These are phyloP conservation scores for Naganishia antarctica DNA, from an alignment of 768 basidiomycete species.

Conservation along the genomic window DNA sequence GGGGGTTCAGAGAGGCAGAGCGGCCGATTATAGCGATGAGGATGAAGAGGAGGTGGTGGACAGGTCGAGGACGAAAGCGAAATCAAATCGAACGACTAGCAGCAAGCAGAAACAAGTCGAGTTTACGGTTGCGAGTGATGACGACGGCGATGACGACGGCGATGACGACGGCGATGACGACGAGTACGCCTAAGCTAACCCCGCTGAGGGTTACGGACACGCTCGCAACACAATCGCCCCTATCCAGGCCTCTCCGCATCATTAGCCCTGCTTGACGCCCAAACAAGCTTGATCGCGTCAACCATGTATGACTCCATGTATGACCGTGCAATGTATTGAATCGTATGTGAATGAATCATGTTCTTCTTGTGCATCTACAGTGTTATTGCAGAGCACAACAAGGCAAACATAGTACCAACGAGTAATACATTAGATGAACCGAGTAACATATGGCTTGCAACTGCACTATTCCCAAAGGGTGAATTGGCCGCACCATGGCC, in stretches of 20 bases:
- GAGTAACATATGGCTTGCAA: neutral
- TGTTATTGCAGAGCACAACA: neutral
- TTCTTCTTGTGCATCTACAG: neutral
- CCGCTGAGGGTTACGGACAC: too few relatives aligned
- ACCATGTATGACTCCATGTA: too few relatives aligned
- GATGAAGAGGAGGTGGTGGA: slow-evolving; percentile 65
- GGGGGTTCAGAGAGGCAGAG: neutral
- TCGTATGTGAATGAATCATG: neutral
- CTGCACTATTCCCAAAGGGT: neutral
- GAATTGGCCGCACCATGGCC: neutral
- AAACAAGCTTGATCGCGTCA: too few relatives aligned
- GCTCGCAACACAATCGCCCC: too few relatives aligned
- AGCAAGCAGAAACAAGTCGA: neutral
- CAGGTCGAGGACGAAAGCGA: neutral
- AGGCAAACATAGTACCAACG: neutral
- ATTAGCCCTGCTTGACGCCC: neutral
- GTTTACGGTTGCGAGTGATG: neutral
- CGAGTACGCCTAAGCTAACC: too few relatives aligned
- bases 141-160: neutral
- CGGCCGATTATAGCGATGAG: slow-evolving; percentile 37
- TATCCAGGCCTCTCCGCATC: too few relatives aligned
- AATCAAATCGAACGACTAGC: neutral
- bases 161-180: neutral
- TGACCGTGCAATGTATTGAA: too few relatives aligned
- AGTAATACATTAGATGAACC: neutral